phyloP scores from a whole-genome alignment of 192 early-diverging fungal species.

The Coemansia sp. region DNA sequence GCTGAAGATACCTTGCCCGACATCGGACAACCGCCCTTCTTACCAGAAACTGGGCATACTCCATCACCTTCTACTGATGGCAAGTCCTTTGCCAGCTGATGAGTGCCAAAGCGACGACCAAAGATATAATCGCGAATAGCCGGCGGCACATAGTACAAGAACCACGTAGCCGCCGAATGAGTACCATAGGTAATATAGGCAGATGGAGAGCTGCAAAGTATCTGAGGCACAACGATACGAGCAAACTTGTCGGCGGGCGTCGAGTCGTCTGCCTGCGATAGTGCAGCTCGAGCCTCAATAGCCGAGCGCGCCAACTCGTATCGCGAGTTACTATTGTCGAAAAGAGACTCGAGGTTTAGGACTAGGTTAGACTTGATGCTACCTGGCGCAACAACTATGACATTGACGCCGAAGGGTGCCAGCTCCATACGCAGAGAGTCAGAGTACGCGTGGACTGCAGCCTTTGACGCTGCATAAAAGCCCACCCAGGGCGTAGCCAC shows the following conservation, averaged over 20 bases:
- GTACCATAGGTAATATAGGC: slow-evolving; percentile 65
- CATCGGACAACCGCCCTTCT: background rate
- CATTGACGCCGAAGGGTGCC: slow-evolving; percentile 64
- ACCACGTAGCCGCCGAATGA: slow-evolving; percentile 35
- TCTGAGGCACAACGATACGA: slow-evolving; percentile 51
- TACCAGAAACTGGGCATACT: background rate
- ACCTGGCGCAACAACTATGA: slow-evolving; percentile 65
- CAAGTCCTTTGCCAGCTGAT: slow-evolving; percentile 18
- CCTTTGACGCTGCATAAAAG: slow-evolving; percentile 63
- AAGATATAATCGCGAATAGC: slow-evolving; percentile 56
- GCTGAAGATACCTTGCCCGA: background rate
- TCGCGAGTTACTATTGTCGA: slow-evolving; percentile 47
- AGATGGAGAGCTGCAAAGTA: slow-evolving; percentile 45
- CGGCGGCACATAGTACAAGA: slow-evolving; percentile 59
- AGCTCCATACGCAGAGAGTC: slow-evolving; percentile 69
- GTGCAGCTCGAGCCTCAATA: slow-evolving; percentile 53
- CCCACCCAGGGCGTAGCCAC: slow-evolving; percentile 67
- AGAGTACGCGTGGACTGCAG: slow-evolving; percentile 65
- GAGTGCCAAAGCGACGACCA: slow-evolving; percentile 50
- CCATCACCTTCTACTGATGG: background rate
- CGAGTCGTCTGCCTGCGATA: slow-evolving; percentile 55
- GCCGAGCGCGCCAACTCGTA: slow-evolving; percentile 49
- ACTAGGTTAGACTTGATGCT: slow-evolving; percentile 69
- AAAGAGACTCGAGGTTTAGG: slow-evolving; percentile 33
- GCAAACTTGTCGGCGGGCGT: slow-evolving; percentile 64